Percentiles rank a stretch among this genome's conserved stretches.
These are phyloP conservation scores for Neofusicoccum ribis DNA, from an alignment of 2,329 filamentous ascomycete species.

Conservation along the genomic window DNA sequence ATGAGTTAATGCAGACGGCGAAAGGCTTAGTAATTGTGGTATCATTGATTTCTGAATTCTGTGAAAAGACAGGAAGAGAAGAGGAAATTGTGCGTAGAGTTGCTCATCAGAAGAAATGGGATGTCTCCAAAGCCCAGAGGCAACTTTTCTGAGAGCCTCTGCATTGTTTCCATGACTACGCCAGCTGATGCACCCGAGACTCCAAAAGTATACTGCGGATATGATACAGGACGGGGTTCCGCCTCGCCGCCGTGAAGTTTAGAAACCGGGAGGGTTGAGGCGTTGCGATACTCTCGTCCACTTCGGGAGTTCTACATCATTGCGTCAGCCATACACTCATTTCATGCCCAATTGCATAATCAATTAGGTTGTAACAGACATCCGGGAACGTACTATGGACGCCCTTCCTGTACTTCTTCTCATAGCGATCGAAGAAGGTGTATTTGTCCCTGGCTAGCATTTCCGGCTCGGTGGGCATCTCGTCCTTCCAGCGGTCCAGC, in stretches of 20 bases:
- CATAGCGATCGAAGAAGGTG: slow-evolving; percentile 95
- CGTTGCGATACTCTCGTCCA: slow-evolving; percentile 96
- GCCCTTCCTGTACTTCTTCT: slow-evolving; percentile 92
- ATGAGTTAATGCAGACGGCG: no score
- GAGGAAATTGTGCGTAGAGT: neutral
- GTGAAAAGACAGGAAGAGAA: neutral
- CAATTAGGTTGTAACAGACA: neutral
- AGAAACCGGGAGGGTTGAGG: slow-evolving; percentile 93
- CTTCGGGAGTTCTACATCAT: slow-evolving; percentile 49
- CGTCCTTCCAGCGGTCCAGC: slow-evolving; percentile 85
- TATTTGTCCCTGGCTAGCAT: slow-evolving; percentile 98
- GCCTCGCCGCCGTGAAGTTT: slow-evolving; percentile 31
- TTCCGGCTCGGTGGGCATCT: slow-evolving; percentile 94
- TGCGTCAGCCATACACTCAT: neutral
- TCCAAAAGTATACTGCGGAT: slow-evolving; percentile 1
- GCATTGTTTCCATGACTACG: neutral
- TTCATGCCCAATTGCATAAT: neutral
- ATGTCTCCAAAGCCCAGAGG: neutral
- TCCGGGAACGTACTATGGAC: slow-evolving; percentile 79
- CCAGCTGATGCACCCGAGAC: slow-evolving; percentile 1
- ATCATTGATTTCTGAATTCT: no score
- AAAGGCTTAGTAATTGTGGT: no score
- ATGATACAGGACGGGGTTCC: neutral
- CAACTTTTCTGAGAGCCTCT: neutral
- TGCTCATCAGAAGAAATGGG: neutral